Evolutionary conservation across 1,284 basidiomycete genomes (phyloP), one percentile per base, ranked within the genome.

Genomic region (Ceratobasidium sp.): DNA sequence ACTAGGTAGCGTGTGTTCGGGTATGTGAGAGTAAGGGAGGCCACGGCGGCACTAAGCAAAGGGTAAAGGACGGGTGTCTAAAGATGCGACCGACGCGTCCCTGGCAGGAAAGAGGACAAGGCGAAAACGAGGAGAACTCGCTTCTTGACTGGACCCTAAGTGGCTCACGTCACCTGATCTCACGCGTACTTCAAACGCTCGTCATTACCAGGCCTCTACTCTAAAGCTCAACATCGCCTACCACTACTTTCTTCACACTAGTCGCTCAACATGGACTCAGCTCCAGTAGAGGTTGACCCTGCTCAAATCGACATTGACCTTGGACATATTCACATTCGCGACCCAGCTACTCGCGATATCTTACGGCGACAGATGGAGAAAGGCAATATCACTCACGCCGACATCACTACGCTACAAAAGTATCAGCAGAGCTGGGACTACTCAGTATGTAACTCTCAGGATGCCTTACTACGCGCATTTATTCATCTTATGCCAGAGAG

Each of bases 341-440:
- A 80, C 81, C 68, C 81, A 80, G 33, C 58, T 31, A 81, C 86
- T 0, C 82, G 84, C 75, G 82, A 84, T 37, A 88, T 92, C 71
- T 85, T 92, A 49, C 83, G 85, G 10, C 90, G 90, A 58, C 88
- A 92, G 80, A 85, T 88, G 58, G 89, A 91, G 53, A 83, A 85
- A 35, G 89, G 88, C 23, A 84, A 85, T 75, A 83, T 92, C 71
- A 86, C 88, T 8, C 81, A 80, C 33, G 85, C 86, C 65, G 91
- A 92, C 84, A 91, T 87, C 47, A 49, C 60, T 20, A 63, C 60
- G 45, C 51, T 74, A 8, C 58, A 53, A 37, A 54, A 45, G 31
- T 74, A 51, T 47, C 53, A 61, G 45, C 39, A 60, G 53, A 73
- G 56, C 31, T 73, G 69, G 69, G 56, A 73, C 42, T 73, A 73